Evolutionary conservation across 345 rosid species (phyloP).

Genomic region (Isatis tinctoria): DNA sequence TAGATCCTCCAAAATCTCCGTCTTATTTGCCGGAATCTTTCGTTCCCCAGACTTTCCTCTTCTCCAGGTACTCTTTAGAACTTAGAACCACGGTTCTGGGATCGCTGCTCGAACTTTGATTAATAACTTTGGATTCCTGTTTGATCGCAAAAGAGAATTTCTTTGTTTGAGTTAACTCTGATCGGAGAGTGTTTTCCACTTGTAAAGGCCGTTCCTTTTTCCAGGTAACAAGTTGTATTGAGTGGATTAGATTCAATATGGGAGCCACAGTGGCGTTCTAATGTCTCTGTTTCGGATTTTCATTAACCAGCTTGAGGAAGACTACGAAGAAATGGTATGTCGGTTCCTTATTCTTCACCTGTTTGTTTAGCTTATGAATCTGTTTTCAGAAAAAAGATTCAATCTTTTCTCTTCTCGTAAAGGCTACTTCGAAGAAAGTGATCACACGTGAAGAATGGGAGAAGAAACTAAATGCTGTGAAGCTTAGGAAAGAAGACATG

Average conservation of each 20-base stretch:
- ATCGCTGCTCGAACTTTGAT: not conserved
- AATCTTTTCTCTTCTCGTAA: not conserved
- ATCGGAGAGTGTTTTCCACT: not conserved
- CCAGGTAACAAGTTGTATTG: slow-evolving; percentile 19
- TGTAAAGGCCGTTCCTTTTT: not conserved
- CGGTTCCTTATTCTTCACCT: not conserved
- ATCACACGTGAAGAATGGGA: slow-evolving; percentile 89
- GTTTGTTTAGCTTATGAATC: not conserved
- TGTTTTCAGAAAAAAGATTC: not conserved
- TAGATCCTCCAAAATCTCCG: slow-evolving; percentile 8
- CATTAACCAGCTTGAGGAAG: slow-evolving; percentile 52
- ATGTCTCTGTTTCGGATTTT: slow-evolving; percentile 60
- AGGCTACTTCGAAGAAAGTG: slow-evolving; percentile 72
- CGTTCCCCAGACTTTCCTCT: slow-evolving; percentile 3
- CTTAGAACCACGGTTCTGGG: too few relatives aligned
- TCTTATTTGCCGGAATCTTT: not conserved
- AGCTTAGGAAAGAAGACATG: slow-evolving; percentile 93
- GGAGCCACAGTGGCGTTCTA: slow-evolving; percentile 32
- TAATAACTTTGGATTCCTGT: not conserved
- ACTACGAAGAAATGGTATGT: slow-evolving; percentile 57
- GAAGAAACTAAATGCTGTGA: slow-evolving; percentile 80
- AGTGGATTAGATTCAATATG: slow-evolving; percentile 19
- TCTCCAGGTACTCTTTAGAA: slow-evolving; percentile 30
- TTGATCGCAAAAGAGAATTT: not conserved
- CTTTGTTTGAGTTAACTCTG: not conserved